Conservation (phyloP, 2,329 filamentous ascomycete genomes). For the Cryphonectria japonica region DNA sequence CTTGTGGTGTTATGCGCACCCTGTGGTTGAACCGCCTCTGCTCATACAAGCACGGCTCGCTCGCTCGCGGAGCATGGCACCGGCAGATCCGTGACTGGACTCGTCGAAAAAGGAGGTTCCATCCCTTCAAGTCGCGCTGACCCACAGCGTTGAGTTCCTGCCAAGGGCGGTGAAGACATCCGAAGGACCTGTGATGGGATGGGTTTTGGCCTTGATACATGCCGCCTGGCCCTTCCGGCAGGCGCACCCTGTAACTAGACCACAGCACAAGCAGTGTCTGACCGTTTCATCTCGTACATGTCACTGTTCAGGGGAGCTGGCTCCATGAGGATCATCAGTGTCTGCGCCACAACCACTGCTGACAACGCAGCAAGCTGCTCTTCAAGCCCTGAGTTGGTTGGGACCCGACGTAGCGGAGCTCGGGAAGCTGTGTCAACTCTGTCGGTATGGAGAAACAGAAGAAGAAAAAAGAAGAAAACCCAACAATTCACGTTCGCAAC, state of each 20-base stretch:
- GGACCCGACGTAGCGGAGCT: neutral
- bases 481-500: slow-evolving; percentile 1
- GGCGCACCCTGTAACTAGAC: neutral
- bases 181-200: neutral
- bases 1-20: neutral
- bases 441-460: neutral
- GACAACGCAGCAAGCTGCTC: neutral
- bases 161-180: neutral
- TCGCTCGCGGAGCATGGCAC: neutral
- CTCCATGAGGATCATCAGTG: neutral
- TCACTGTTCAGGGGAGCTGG: neutral
- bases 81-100: neutral
- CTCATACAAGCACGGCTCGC: neutral
- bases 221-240: neutral
- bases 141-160: neutral
- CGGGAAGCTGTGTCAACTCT: slow-evolving; percentile 10
- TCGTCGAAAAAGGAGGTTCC: neutral
- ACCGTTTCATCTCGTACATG: neutral
- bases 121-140: neutral
- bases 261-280: neutral
- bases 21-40: neutral
- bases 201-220: neutral
- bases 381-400: slow-evolving; percentile 4
- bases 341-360: neutral
- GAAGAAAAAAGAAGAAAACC: neutral